Base-by-base conservation (phyloP, 768 basidiomycete species). In the Paxillus ammoniavirescens region DNA sequence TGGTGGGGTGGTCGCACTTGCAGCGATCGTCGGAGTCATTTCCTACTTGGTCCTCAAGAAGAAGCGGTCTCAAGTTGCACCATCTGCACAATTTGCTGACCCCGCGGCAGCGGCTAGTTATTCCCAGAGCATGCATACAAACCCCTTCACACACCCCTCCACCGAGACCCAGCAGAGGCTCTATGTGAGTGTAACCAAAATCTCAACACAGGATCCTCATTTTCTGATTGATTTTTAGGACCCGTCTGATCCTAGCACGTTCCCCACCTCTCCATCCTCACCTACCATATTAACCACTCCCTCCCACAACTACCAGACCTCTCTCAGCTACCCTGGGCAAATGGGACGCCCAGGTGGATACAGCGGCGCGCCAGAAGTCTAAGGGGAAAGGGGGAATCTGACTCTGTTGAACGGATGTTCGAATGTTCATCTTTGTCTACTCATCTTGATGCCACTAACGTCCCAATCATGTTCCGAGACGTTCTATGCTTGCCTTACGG, bases 1-100 rank as follows among this genome's bases (percentile, higher is more conserved):
- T 0, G 86, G 85, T 38, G 85, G 86, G n/a, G 79, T 86, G 1
- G 73, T 80, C 26, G 73, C 65, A n/a, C 52, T 81, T 17, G 77
- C 73, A 8, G 56, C 78, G 42, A 66, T 84, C 12, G 75, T 61
- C 5, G 77, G 65, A 1, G 56, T 61, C 7, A 41, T 68, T 6
- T 60, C 76, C 49, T 84, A 77, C 73, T 73, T 77, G 57, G 56
- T 68, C 30, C 62, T 58, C 36, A 65, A 45, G 37, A 71, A 57
- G 38, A 65, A 61, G 18, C 69, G 69, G 36, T 56, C 72, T 44
- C 57, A 53, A 43, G 45, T 37, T 17, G 44, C 63, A 35, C 53
- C 60, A 7, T 60, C 66, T n/a, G 56, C 59, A 8, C 54, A 63
- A 6, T 58, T 53, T 47, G 30, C 17, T 15, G 10, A 28, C 31